These are phyloP conservation scores for Lipomyces sp. DNA, from an alignment of 805 yeast genomes.

Conservation along the genomic window DNA sequence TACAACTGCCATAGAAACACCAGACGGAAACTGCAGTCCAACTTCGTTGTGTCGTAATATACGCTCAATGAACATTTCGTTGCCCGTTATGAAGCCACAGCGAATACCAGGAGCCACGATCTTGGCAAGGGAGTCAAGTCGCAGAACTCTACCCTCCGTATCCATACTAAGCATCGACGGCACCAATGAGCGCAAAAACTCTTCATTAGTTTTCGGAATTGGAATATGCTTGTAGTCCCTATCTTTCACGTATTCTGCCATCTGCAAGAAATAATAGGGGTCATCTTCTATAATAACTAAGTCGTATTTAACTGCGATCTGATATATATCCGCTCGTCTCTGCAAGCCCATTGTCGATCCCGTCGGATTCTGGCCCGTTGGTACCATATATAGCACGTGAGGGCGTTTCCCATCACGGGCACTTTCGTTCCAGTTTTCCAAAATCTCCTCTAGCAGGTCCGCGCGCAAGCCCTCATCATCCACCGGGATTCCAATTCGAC, in stretches of 20 bases:
- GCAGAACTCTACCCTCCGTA: constrained; percentile 81
- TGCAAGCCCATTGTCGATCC: constrained; percentile 78
- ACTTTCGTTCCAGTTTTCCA: constrained; percentile 64
- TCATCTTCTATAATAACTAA: constrained; percentile 89
- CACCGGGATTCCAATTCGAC: constrained; percentile 68
- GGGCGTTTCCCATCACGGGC: constrained; percentile 57
- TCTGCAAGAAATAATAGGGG: constrained; percentile 94
- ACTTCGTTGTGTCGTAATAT: constrained; percentile 73
- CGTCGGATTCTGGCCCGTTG: constrained; percentile 98
- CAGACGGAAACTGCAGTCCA: constrained; percentile 74
- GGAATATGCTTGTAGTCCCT: constrained; percentile 41
- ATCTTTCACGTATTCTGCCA: constrained; percentile 59
- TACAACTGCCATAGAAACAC: constrained; percentile 69
- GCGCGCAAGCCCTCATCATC: constrained; percentile 79
- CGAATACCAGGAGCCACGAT: constrained; percentile 89
- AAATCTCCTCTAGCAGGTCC: constrained; percentile 55
- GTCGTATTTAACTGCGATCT: constrained; percentile 79
- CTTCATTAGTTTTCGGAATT: constrained; percentile 38
- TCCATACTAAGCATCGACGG: constrained; percentile 75
- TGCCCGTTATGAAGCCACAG: constrained; percentile 86
- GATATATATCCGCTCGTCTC: constrained; percentile 74
- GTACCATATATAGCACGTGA: constrained; percentile 80
- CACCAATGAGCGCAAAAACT: constrained; percentile 57
- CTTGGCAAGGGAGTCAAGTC: constrained; percentile 88
- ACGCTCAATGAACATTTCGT: constrained; percentile 59